A percentile compares a stretch with the other conserved stretches of the same genome.
Evolutionary conservation across 2,329 filamentous ascomycete species (phyloP).

Genomic region (Polytolypa hystricis): DNA sequence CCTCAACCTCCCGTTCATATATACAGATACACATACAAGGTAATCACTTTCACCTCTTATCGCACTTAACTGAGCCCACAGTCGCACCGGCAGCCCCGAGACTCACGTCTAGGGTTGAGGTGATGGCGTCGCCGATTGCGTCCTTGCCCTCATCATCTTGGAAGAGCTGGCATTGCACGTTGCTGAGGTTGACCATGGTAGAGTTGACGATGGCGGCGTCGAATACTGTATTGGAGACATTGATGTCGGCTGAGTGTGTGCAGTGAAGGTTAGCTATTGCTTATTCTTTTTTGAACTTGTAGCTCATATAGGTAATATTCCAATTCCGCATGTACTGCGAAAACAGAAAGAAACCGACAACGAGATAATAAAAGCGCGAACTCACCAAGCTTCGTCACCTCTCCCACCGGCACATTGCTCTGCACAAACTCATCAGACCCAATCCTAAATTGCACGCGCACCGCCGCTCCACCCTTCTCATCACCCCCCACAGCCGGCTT

Average conservation of each 20-base stretch:
- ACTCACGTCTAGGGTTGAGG: neutral
- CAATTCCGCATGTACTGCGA: neutral
- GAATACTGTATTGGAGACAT: constrained; percentile 2
- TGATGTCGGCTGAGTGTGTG: constrained; percentile 2
- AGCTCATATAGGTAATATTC: too few relatives aligned
- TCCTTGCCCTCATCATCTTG: constrained; percentile 6
- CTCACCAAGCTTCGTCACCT: constrained; percentile 5
- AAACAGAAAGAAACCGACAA: neutral
- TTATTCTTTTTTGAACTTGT: neutral
- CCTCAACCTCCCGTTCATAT: too few relatives aligned
- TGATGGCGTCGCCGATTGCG: constrained; percentile 4
- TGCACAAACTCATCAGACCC: constrained; percentile 3
- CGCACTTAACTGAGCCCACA: constrained; percentile 5
- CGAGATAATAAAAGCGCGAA: neutral
- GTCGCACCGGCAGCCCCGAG: constrained; percentile 4
- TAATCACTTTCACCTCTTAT: too few relatives aligned
- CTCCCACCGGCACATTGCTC: constrained; percentile 7
- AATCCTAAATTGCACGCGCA: constrained; percentile 8
- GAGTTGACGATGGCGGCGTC: constrained; percentile 7
- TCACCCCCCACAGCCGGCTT: neutral
- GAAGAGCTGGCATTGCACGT: constrained; percentile 9
- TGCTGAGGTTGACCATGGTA: neutral
- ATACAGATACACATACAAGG: too few relatives aligned
- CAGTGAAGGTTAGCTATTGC: neutral
- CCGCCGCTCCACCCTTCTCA: constrained; percentile 2